phyloP scores from a whole-genome alignment of 805 yeast species.

The Wickerhamomyces bisporus region DNA sequence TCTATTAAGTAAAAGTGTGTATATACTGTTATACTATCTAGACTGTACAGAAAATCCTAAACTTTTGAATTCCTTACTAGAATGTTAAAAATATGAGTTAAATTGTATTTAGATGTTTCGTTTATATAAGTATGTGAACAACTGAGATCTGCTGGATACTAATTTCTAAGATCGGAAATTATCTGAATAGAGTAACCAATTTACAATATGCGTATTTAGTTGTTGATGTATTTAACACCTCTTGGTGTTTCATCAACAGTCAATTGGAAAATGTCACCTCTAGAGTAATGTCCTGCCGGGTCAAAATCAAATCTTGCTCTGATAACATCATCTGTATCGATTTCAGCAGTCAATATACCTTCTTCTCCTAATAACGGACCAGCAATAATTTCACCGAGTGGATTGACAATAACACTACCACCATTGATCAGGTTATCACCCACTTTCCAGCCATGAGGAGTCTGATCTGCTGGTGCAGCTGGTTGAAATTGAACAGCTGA shows the following conservation, averaged over 20 bases:
- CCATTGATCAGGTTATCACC: constrained; percentile 34
- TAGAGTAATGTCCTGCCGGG: constrained; percentile 38
- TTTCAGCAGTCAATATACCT: constrained; percentile 36
- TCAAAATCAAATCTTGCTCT: constrained; percentile 40
- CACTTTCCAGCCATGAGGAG: constrained; percentile 27
- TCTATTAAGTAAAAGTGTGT: no score
- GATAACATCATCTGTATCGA: constrained; percentile 32
- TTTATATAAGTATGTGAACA: no score
- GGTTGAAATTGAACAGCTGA: constrained; percentile 38
- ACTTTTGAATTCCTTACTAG: no score
- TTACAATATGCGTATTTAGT: no score
- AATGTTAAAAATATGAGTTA: no score
- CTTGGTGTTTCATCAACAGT: constrained; percentile 34
- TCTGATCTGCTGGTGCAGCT: constrained; percentile 23
- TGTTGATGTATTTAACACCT: constrained; percentile 13
- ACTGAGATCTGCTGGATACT: no score
- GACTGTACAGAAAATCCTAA: no score
- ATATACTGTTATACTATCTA: no score
- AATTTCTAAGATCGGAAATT: no score
- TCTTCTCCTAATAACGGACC: constrained; percentile 38
- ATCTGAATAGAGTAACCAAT: no score
- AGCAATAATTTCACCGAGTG: constrained; percentile 38
- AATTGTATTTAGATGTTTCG: no score
- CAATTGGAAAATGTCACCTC: constrained; percentile 38
- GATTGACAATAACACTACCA: constrained; percentile 35